Conservation (phyloP, 768 basidiomycete genomes). For the Hortiboletus flavorubellus region DNA sequence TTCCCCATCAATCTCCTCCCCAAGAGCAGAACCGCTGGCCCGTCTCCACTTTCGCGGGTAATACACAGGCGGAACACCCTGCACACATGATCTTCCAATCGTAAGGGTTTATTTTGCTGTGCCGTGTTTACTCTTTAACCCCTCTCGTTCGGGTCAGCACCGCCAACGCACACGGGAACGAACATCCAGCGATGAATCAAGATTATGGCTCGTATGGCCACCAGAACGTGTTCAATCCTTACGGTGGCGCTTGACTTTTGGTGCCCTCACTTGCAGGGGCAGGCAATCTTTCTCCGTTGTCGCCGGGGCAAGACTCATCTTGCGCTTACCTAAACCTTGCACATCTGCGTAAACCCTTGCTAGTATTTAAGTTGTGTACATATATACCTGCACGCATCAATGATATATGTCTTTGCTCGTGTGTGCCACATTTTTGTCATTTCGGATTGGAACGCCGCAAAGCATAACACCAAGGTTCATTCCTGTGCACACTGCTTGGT, state of each 20-base stretch:
- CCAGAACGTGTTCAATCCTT: constrained; percentile 11
- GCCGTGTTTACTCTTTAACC: not conserved
- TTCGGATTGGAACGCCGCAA: constrained; percentile 7
- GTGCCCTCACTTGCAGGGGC: not conserved
- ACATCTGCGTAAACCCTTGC: not conserved
- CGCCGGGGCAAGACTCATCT: not conserved
- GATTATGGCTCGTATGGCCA: constrained; percentile 3
- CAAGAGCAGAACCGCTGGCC: constrained; percentile 1
- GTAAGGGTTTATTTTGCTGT: constrained; percentile 5
- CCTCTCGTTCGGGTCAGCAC: constrained; percentile 2
- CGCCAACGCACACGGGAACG: constrained; percentile 5
- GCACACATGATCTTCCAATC: not conserved
- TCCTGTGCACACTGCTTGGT: constrained; percentile 14
- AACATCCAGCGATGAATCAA: constrained; percentile 8
- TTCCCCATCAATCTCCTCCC: not conserved
- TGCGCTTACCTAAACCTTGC: constrained; percentile 5
- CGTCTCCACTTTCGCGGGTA: not conserved
- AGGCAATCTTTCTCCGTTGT: not conserved
- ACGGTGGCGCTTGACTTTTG: constrained; percentile 5
- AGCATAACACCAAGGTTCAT: not conserved
- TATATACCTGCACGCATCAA: not conserved
- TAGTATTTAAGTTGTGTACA: not conserved
- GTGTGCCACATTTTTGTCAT: constrained; percentile 24
- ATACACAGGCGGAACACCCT: constrained; percentile 6
- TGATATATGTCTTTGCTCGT: constrained; percentile 18